Evolutionary conservation across 768 basidiomycete genomes (phyloP), one percentile per base, ranked within the genome.

Genomic region (Candolleomyces efflorescens): DNA sequence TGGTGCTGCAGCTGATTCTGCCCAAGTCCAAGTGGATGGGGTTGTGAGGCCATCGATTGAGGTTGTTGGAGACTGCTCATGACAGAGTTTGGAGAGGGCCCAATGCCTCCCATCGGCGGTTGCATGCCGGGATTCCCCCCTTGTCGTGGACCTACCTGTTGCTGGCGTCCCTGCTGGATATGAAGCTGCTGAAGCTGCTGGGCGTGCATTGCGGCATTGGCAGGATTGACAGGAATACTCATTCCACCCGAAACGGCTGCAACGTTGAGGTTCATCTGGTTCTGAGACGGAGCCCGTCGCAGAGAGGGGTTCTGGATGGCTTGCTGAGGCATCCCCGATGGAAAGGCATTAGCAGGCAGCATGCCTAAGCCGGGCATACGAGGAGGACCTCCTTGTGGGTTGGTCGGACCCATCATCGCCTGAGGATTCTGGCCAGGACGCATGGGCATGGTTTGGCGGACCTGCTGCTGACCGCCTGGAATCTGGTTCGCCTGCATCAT

Each of bases 231-330:
- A 4, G 13, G 48, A 22, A 56, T 4, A 52, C 56, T 44, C 56
- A 57, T 57, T 13, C 56, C 56, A 20, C 56, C 56, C 10, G 48
- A 23, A 9, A 52, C 56, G 10, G 39, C 56, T 5, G 11, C 36
- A n/a, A n/a, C n/a, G n/a, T n/a, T n/a, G n/a, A n/a, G n/a, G 32
- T n/a, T 27, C 56, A 57, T 57, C n/a, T 57, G 56, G n/a, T 12
- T 23, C 45, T 52, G 48, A 11, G 56, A 57, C n/a, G 56, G 49
- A 1, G 27, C 56, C 38, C 56, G 56, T 43, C 56, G 47, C 23
- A 52, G 32, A 10, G 18, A 20, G 10, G 45, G 46, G n/a, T 32
- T 41, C 44, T 23, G 23, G 5, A 1, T 6, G 13, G 12, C 37
- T 32, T 37, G 39, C 17, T 38, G 45, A 6, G 49, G 18, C 57